Base-by-base conservation (phyloP, 345 rosid genomes). In the Aegle marmelos region DNA sequence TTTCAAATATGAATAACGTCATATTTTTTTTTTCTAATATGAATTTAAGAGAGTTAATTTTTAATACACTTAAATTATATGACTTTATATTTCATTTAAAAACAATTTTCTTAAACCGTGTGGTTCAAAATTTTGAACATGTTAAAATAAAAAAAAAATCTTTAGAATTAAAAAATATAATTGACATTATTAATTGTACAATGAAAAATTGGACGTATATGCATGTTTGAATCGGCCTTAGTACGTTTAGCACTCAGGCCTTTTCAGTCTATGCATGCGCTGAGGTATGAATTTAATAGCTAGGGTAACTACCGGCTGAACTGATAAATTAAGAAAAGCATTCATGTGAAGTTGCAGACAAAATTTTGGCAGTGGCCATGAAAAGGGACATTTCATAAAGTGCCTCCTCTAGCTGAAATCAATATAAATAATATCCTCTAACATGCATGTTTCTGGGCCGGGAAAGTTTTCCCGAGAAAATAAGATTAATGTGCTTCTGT, bases 1-100 rank as follows among this genome's bases (percentile, higher is more conserved):
- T 37, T 0, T 37, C 2, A 7, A 37, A 9, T 37, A 37, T 0
- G 0, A 0, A 9, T 0, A 31, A 31, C 11, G 1, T 37, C 8
- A 36, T 7, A 1, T 2, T 8, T 37, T 8, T 8, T 37, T 37
- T 37, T 36, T n/a, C n/a, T n/a, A n/a, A n/a, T 0, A 8, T 9
- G 10, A 0, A 0, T 37, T 37, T 37, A 37, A 37, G 11, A 37
- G 0, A 37, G 0, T 37, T 37, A 37, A 2, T 8, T 37, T 8
- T 37, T 8, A 37, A 8, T 2, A 7, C 10, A 7, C 7, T 37
- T 37, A 37, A 8, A 37, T 1, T 0, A 0, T 0, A 37, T 7
- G 10, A 0, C 0, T 7, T 37, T 37, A 37, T 37, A 37, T 1
- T 37, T 7, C 7, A 37, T 37, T 37, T 0, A 37, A 37, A 37